A percentile compares a stretch with the other conserved stretches of the same genome.
Evolutionary conservation across 306 rosid genomes (phyloP).

Genomic region (Casuarina equisetifolia): DNA sequence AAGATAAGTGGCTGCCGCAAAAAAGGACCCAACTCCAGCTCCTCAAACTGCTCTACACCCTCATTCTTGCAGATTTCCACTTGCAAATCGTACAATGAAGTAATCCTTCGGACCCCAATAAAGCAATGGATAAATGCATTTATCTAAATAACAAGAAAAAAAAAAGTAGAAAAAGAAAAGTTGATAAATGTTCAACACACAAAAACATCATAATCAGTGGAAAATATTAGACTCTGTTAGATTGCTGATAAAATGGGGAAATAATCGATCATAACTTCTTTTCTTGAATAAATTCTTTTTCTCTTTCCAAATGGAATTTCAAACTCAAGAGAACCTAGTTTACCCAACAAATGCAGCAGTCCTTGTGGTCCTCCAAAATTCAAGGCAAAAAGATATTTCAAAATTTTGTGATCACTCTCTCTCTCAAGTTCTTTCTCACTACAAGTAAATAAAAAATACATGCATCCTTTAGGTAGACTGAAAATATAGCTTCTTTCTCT

Average conservation of each 20-base stretch:
- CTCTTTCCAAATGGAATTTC: background rate
- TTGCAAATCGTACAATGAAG: constrained; percentile 78
- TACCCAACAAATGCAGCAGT: background rate
- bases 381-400: background rate
- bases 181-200: background rate
- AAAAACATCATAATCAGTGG: background rate
- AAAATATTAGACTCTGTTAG: background rate
- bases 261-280: background rate
- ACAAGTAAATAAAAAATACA: background rate
- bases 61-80: constrained; percentile 72
- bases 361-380: background rate
- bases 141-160: constrained; percentile 53
- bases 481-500: background rate
- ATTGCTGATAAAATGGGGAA: background rate
- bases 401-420: background rate
- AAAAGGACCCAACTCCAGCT: constrained; percentile 77
- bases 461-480: background rate
- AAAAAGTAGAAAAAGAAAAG: constrained; percentile 13
- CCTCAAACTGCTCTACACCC: constrained; percentile 64
- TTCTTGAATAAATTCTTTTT: background rate
- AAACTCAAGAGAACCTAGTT: background rate
- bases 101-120: constrained; percentile 71
- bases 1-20: constrained; percentile 70
- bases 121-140: constrained; percentile 90
- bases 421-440: background rate